These are phyloP conservation scores for Talaromyces rugulosus DNA, from an alignment of 2,329 filamentous ascomycete species.

Conservation along the genomic window DNA sequence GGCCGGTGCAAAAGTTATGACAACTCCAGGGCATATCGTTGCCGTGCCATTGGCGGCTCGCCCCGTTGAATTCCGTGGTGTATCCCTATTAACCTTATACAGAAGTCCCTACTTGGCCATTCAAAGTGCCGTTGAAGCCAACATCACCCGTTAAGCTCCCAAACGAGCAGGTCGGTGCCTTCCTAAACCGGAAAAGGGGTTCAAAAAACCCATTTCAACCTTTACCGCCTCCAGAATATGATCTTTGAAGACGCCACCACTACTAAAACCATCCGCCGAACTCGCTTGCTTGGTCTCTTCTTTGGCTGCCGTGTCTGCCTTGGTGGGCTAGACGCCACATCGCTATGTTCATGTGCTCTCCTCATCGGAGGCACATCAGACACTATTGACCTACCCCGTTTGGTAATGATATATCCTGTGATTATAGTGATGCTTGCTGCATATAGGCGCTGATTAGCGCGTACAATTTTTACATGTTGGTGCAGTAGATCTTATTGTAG, in stretches of 20 bases:
- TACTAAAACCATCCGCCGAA: neutral
- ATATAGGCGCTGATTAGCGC: conserved; percentile 14
- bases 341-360: conserved; percentile 9
- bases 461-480: conserved; percentile 9
- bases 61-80: conserved; percentile 1
- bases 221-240: neutral
- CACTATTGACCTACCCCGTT: conserved; percentile 1
- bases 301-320: conserved; percentile 10
- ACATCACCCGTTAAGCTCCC: neutral
- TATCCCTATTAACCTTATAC: neutral
- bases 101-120: neutral
- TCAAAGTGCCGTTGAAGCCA: neutral
- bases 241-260: neutral
- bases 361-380: conserved; percentile 1
- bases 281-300: neutral
- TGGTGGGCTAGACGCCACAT: conserved; percentile 8
- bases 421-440: conserved; percentile 10
- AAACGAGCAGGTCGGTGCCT: neutral
- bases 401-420: conserved; percentile 5
- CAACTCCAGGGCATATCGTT: conserved; percentile 4
- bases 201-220: neutral
- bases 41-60: conserved; percentile 10
- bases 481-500: conserved; percentile 9
- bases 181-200: neutral
- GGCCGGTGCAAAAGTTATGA: neutral